Evolutionary conservation across 345 rosid genomes (phyloP).

Genomic region (Camelina sativa): DNA sequence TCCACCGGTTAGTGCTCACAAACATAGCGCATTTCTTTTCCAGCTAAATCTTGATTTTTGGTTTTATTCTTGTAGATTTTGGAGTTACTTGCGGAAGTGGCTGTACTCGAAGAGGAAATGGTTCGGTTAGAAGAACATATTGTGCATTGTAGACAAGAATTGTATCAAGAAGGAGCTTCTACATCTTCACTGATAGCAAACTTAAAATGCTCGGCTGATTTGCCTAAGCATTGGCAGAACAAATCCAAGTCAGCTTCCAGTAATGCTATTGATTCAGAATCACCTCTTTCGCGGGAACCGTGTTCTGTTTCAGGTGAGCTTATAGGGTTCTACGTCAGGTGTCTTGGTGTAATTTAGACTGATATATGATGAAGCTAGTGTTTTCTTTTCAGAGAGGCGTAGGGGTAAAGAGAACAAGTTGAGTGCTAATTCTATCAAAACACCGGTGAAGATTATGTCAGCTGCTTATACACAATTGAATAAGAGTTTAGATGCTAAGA

Average conservation of each 20-base stretch:
- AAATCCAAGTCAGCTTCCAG: constrained; percentile 38
- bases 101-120: constrained; percentile 90
- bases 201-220: constrained; percentile 20
- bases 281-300: constrained; percentile 36
- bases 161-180: constrained; percentile 76
- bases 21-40: background rate
- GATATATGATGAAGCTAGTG: background rate
- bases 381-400: constrained; percentile 40
- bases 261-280: constrained; percentile 35
- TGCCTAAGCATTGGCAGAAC: constrained; percentile 30
- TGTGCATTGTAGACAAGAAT: constrained; percentile 68
- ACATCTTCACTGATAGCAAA: constrained; percentile 50
- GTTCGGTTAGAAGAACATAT: constrained; percentile 82
- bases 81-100: constrained; percentile 95
- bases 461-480: constrained; percentile 43
- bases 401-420: constrained; percentile 54
- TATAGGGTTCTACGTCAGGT: background rate
- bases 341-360: background rate
- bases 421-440: constrained; percentile 45
- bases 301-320: constrained; percentile 50
- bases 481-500: constrained; percentile 54
- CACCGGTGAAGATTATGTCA: constrained; percentile 45
- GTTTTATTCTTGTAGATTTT: constrained; percentile 57
- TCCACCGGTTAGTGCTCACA: constrained; percentile 57
- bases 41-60: background rate